These are phyloP conservation scores for Pythium grandisporangium DNA, from an alignment of 352 stramenopile species.

Conservation along the genomic window DNA sequence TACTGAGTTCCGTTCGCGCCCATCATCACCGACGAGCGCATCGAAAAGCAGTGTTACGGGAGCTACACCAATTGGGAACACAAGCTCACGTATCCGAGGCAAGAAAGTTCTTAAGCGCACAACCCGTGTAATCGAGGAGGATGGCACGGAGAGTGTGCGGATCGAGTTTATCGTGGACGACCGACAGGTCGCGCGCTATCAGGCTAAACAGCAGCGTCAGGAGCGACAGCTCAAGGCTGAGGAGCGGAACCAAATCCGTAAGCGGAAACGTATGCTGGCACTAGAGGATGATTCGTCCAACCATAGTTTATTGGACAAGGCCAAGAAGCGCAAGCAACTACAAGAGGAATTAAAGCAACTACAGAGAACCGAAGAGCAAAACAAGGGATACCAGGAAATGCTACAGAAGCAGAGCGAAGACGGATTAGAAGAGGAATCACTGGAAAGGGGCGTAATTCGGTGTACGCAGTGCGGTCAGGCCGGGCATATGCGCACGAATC, in stretches of 20 bases:
- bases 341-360: slow-evolving; percentile 83
- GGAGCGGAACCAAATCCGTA: slow-evolving; percentile 64
- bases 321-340: slow-evolving; percentile 74
- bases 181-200: slow-evolving; percentile 54
- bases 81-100: slow-evolving; percentile 11
- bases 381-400: slow-evolving; percentile 79
- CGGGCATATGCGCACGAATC: slow-evolving; percentile 80
- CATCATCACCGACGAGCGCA: slow-evolving; percentile 49
- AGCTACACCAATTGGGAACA: slow-evolving; percentile 4
- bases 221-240: slow-evolving; percentile 62
- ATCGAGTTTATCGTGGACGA: slow-evolving; percentile 81
- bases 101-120: slow-evolving; percentile 67
- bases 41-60: slow-evolving; percentile 3
- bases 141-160: slow-evolving; percentile 63
- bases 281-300: slow-evolving; percentile 46
- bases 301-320: slow-evolving; percentile 55
- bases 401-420: slow-evolving; percentile 64
- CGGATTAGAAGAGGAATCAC: slow-evolving; percentile 18
- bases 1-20: slow-evolving; percentile 52
- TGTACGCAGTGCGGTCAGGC: slow-evolving; percentile 74
- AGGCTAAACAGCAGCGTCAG: slow-evolving; percentile 68
- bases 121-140: slow-evolving; percentile 68
- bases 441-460: slow-evolving; percentile 56
- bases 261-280: slow-evolving; percentile 69
- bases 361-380: slow-evolving; percentile 72